Percentiles rank a stretch among this genome's conserved stretches.
phyloP scores from a whole-genome alignment of 352 stramenopile species.

The Pythium rhizo-oryzae region DNA sequence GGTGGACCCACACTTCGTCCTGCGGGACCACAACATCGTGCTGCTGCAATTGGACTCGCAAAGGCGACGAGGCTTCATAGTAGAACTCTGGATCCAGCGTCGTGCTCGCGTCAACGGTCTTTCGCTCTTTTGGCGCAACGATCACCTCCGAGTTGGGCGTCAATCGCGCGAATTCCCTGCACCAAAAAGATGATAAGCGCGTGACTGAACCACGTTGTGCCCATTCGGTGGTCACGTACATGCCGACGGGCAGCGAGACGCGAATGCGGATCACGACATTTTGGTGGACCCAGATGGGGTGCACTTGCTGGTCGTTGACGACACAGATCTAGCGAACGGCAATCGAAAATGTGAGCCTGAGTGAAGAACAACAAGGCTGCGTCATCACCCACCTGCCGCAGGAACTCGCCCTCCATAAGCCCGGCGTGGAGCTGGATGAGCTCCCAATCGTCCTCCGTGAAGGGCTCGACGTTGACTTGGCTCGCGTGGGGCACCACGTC shows the following conservation, averaged over 20 bases:
- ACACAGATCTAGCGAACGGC: conserved; percentile 66
- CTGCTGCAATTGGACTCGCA: conserved; percentile 48
- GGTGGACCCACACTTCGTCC: conserved; percentile 75
- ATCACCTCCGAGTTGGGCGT: conserved; percentile 75
- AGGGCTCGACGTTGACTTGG: conserved; percentile 84
- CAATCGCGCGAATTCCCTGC: conserved; percentile 68
- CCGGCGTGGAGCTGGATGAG: conserved; percentile 88
- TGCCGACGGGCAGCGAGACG: conserved; percentile 56
- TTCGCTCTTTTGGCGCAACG: conserved; percentile 75
- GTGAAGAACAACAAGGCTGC: background rate
- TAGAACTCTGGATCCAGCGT: conserved; percentile 55
- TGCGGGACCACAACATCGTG: conserved; percentile 4
- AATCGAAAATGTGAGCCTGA: background rate
- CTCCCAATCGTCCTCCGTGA: conserved; percentile 89
- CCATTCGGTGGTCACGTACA: conserved; percentile 56
- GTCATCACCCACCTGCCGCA: conserved; percentile 64
- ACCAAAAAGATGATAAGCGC: no score
- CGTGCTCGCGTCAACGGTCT: conserved; percentile 28
- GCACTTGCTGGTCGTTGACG: conserved; percentile 86
- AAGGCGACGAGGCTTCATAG: conserved; percentile 55
- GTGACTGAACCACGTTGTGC: no score
- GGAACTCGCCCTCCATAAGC: conserved; percentile 77
- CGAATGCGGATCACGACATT: conserved; percentile 75
- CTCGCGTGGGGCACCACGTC: conserved; percentile 65
- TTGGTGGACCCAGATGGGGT: conserved; percentile 81